A percentile compares a stretch with the other conserved stretches of the same genome.
Conservation (phyloP, 768 basidiomycete genomes). For the Lactarius evosmus region DNA sequence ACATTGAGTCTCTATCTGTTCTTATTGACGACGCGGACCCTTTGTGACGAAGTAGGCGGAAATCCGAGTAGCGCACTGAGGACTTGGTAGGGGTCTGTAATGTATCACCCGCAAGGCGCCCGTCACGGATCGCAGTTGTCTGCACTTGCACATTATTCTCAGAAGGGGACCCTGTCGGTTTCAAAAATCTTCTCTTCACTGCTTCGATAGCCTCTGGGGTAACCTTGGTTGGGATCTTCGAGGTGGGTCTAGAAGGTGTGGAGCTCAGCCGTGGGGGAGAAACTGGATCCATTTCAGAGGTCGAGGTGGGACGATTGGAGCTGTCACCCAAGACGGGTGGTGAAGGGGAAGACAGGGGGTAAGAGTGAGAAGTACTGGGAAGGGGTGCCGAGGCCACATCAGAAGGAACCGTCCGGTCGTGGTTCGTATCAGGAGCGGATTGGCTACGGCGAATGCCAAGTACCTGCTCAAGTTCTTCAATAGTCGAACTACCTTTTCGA, state of each 20-base stretch:
- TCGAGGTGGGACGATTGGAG: neutral
- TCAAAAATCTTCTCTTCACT: conserved; percentile 58
- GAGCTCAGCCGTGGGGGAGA: neutral
- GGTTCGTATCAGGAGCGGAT: conserved; percentile 25
- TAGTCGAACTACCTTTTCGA: conserved; percentile 36
- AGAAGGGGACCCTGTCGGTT: conserved; percentile 34
- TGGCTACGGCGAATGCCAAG: conserved; percentile 35
- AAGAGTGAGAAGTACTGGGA: neutral
- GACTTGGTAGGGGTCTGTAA: conserved; percentile 19
- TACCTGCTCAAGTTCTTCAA: conserved; percentile 36
- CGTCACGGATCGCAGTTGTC: neutral
- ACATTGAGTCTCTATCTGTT: conserved; percentile 32
- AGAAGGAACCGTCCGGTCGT: conserved; percentile 12
- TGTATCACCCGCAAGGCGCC: neutral
- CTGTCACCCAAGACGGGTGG: neutral
- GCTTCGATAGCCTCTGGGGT: conserved; percentile 55
- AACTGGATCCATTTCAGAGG: neutral
- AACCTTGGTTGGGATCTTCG: conserved; percentile 30
- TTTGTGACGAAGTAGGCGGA: conserved; percentile 17
- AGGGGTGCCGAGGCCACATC: conserved; percentile 4
- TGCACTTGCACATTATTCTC: conserved; percentile 25
- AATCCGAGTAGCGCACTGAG: conserved; percentile 22
- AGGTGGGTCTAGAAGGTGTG: conserved; percentile 7
- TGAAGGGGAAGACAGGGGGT: neutral
- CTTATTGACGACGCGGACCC: conserved; percentile 24